These are phyloP conservation scores for Trichoderma harzianum DNA, from an alignment of 2,329 filamentous ascomycete species.

Conservation along the genomic window DNA sequence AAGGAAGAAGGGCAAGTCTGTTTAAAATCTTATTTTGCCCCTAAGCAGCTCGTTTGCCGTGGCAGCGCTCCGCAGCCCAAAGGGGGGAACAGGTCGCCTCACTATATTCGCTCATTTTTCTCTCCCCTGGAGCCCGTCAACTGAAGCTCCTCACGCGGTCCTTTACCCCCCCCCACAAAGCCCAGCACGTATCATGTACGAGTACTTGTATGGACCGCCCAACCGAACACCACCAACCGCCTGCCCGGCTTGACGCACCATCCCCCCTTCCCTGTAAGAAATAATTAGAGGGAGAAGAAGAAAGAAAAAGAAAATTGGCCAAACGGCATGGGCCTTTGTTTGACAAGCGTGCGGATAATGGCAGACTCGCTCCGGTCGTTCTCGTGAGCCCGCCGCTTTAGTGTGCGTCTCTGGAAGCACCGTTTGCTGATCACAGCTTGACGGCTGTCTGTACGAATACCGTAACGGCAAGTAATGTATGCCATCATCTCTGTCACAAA, in stretches of 20 bases:
- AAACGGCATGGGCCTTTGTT: background rate
- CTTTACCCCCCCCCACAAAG: slow-evolving; percentile 14
- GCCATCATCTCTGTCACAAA: background rate
- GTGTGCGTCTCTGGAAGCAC: slow-evolving; percentile 12
- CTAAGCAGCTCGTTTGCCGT: background rate
- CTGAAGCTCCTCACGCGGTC: background rate
- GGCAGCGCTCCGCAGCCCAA: background rate
- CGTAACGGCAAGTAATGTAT: background rate
- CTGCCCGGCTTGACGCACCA: slow-evolving; percentile 3
- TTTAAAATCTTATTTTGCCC: background rate
- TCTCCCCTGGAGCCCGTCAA: slow-evolving; percentile 3
- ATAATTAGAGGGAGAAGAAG: background rate
- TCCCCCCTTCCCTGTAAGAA: background rate
- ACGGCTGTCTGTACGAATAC: background rate
- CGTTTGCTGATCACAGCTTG: slow-evolving; percentile 15
- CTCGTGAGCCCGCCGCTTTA: slow-evolving; percentile 9
- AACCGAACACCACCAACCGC: slow-evolving; percentile 20
- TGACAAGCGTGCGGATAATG: background rate
- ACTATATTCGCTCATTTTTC: slow-evolving; percentile 11
- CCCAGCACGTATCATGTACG: slow-evolving; percentile 12
- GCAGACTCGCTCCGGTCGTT: slow-evolving; percentile 4
- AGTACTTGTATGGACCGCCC: background rate
- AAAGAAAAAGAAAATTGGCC: background rate
- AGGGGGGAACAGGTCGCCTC: background rate
- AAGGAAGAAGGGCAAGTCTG: background rate